These are phyloP conservation scores for Incumbomyces delicatus DNA, from an alignment of 2,329 filamentous ascomycete species.

Conservation along the genomic window DNA sequence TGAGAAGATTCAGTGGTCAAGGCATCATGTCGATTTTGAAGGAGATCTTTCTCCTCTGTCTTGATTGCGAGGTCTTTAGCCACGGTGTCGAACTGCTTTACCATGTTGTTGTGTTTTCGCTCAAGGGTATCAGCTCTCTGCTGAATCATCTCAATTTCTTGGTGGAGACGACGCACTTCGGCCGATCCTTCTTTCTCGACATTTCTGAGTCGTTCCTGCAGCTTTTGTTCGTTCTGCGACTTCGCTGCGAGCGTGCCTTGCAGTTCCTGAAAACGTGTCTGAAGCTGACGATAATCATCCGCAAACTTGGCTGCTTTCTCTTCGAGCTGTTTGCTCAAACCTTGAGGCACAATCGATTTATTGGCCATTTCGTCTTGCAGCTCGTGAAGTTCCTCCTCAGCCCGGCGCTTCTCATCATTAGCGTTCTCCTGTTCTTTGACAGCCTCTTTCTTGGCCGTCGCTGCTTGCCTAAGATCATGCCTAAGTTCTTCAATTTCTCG, in stretches of 20 bases:
- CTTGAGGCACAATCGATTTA: conserved; percentile 67
- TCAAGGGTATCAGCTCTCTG: conserved; percentile 38
- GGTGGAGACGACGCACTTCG: conserved; percentile 30
- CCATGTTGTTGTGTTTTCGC: conserved; percentile 31
- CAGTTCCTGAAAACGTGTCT: conserved; percentile 36
- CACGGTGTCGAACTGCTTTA: conserved; percentile 41
- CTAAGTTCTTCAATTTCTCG: conserved; percentile 35
- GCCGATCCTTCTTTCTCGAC: conserved; percentile 30
- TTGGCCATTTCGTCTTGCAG: conserved; percentile 69
- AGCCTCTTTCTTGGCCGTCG: conserved; percentile 29
- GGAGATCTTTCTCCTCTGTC: conserved; percentile 54
- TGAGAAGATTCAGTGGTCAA: conserved; percentile 55
- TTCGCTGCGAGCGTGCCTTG: conserved; percentile 37
- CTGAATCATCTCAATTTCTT: conserved; percentile 34
- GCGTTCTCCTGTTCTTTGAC: conserved; percentile 41
- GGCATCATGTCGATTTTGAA: conserved; percentile 60
- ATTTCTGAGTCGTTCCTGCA: conserved; percentile 34
- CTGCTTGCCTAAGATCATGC: conserved; percentile 30
- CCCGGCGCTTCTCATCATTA: conserved; percentile 41
- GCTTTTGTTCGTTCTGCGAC: conserved; percentile 28
- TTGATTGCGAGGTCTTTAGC: conserved; percentile 51
- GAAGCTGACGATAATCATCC: conserved; percentile 49
- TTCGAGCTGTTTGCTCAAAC: conserved; percentile 63
- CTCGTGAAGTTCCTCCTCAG: conserved; percentile 47
- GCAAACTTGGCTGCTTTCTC: conserved; percentile 60